Percentiles rank a stretch among this genome's conserved stretches.
phyloP scores from a whole-genome alignment of 805 yeast species.

The Yarrowia alimentaria region DNA sequence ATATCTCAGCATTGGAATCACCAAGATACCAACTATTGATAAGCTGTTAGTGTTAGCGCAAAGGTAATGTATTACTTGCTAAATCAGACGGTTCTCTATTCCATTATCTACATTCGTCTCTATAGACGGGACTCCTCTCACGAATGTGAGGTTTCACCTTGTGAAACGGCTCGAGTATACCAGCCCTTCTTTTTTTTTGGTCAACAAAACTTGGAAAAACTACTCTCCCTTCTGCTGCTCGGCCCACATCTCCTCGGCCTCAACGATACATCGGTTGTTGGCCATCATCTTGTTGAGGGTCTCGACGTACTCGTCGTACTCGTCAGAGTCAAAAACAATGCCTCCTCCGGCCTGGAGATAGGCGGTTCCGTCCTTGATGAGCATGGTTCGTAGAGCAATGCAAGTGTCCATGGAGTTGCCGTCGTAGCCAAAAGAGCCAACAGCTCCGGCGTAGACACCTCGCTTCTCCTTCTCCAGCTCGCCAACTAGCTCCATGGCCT shows the following conservation, averaged over 20 bases:
- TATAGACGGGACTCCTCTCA: slow-evolving; percentile 28
- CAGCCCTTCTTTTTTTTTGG: too few relatives aligned
- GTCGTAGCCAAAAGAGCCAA: slow-evolving; percentile 96
- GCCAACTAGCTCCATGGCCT: slow-evolving; percentile 91
- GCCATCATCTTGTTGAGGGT: slow-evolving; percentile 97
- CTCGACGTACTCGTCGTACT: slow-evolving; percentile 91
- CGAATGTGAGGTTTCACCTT: slow-evolving; percentile 10
- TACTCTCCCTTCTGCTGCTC: slow-evolving; percentile 24
- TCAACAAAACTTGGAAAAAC: too few relatives aligned
- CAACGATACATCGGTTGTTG: slow-evolving; percentile 82
- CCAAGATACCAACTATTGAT: too few relatives aligned
- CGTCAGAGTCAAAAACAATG: slow-evolving; percentile 92
- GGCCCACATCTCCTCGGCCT: slow-evolving; percentile 66
- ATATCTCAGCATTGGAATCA: too few relatives aligned
- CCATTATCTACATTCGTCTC: too few relatives aligned
- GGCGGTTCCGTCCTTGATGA: slow-evolving; percentile 83
- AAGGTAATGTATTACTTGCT: too few relatives aligned
- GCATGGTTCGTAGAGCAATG: slow-evolving; percentile 96
- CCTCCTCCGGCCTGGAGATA: slow-evolving; percentile 99
- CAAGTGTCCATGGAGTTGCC: slow-evolving; percentile 96
- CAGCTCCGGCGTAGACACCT: slow-evolving; percentile 98
- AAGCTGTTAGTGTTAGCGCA: too few relatives aligned
- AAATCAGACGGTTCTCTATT: too few relatives aligned
- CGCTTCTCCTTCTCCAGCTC: slow-evolving; percentile 88
- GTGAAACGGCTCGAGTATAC: too few relatives aligned